Conservation (phyloP, 169 alveolate genomes). For the Cryptosporidium felis region DNA sequence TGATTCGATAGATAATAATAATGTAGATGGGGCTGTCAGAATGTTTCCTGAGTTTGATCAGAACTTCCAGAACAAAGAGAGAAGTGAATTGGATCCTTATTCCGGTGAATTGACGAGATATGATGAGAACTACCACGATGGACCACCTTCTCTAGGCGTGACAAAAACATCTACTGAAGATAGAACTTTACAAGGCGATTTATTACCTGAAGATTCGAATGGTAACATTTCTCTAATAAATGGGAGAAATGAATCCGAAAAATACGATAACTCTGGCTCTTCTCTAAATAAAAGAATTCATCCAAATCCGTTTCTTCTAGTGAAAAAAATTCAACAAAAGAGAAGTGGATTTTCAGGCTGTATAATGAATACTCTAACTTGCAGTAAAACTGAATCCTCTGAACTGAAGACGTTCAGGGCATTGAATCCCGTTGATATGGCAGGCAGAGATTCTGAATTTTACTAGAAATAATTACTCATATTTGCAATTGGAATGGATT, state of each 20-base stretch:
- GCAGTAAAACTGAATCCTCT: conserved; percentile 43
- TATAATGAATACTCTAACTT: conserved; percentile 46
- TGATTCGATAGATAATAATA: not conserved
- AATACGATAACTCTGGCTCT: too few relatives aligned
- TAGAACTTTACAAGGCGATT: too few relatives aligned
- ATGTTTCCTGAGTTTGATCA: not conserved
- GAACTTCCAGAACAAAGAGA: not conserved
- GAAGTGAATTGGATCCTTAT: not conserved
- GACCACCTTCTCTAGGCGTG: too few relatives aligned
- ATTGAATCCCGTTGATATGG: conserved; percentile 45
- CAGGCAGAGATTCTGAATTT: not conserved
- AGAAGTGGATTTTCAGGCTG: conserved; percentile 54
- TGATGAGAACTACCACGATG: too few relatives aligned
- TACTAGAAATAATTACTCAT: too few relatives aligned
- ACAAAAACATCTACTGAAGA: too few relatives aligned
- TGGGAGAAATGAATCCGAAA: too few relatives aligned
- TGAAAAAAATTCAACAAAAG: conserved; percentile 23
- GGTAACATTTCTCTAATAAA: too few relatives aligned
- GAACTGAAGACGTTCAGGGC: conserved; percentile 65
- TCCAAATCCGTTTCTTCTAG: conserved; percentile 48
- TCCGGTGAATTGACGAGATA: too few relatives aligned
- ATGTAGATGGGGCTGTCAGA: not conserved
- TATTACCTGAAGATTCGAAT: too few relatives aligned
- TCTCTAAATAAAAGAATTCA: not conserved
- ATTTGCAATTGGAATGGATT: too few relatives aligned